These are phyloP conservation scores for Yamadazyma friedrichii DNA, from an alignment of 1,139 yeast species.

Conservation along the genomic window DNA sequence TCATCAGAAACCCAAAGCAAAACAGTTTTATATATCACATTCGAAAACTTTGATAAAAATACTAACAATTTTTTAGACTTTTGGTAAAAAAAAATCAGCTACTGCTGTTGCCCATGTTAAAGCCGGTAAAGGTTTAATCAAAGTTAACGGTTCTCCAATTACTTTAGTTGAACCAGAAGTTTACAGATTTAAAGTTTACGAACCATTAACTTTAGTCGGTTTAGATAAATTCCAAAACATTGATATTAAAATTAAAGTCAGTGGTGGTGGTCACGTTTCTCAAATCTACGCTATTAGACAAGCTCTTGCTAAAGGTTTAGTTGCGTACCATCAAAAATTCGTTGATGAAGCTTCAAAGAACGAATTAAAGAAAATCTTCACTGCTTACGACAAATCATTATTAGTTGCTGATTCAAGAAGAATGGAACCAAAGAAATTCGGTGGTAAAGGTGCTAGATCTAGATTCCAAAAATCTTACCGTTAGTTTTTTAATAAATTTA, in stretches of 20 bases:
- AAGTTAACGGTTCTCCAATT: constrained; percentile 99
- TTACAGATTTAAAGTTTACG: constrained; percentile 99
- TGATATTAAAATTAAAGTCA: constrained; percentile 98
- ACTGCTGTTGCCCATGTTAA: constrained; percentile 99
- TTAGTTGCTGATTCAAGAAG: constrained; percentile 99
- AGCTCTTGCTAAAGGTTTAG: constrained; percentile 99
- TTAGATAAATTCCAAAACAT: constrained; percentile 98
- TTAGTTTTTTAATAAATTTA: constrained; percentile 38
- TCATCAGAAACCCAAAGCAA: too few relatives aligned
- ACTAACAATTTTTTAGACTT: constrained; percentile 65
- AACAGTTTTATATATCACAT: not conserved
- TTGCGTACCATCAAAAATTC: constrained; percentile 99
- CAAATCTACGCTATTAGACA: constrained; percentile 99
- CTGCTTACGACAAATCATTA: constrained; percentile 98
- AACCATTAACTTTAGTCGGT: constrained; percentile 97
- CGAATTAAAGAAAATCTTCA: constrained; percentile 97
- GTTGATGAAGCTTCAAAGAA: constrained; percentile 99
- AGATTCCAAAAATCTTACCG: constrained; percentile 99
- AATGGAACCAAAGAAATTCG: constrained; percentile 99
- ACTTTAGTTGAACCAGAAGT: constrained; percentile 98
- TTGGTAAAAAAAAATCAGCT: constrained; percentile 99
- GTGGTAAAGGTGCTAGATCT: constrained; percentile 99
- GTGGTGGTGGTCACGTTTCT: constrained; percentile 99
- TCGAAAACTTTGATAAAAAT: constrained; percentile 9
- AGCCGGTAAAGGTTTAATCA: constrained; percentile 99